Evolutionary conservation across 345 rosid species (phyloP).

Genomic region (Gossypium raimondii): DNA sequence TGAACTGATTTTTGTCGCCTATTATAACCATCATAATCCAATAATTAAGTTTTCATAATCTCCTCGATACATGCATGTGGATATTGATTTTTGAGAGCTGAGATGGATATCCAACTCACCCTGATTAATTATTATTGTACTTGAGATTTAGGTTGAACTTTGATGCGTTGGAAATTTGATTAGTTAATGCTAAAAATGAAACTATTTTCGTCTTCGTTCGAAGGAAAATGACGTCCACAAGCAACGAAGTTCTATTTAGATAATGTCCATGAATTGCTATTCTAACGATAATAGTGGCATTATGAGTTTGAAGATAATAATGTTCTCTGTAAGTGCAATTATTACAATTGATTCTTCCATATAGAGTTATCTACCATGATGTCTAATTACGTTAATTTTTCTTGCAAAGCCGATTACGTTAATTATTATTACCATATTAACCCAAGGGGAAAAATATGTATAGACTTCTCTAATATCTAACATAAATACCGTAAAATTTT

Average conservation of each 20-base stretch:
- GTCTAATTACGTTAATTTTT: neutral
- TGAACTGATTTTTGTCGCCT: slow-evolving; percentile 5
- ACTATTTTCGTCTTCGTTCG: too few species aligned
- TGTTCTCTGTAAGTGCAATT: neutral
- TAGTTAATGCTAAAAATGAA: neutral
- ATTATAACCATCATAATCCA: neutral
- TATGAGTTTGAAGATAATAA: neutral
- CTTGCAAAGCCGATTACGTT: neutral
- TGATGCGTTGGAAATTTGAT: neutral
- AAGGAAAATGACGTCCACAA: neutral
- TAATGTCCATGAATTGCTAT: neutral
- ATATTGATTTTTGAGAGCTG: neutral
- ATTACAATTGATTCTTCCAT: neutral
- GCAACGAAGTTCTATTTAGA: neutral
- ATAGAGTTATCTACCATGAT: neutral
- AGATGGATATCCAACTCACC: neutral
- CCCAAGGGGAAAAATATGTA: too few species aligned
- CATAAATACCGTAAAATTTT: too few species aligned
- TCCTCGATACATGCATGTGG: neutral
- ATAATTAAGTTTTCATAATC: neutral
- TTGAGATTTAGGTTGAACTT: neutral
- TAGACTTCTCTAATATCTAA: too few species aligned
- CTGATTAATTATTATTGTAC: neutral
- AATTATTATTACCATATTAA: neutral
- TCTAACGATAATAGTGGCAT: neutral